A percentile compares a stretch with the other conserved stretches of the same genome.
phyloP scores from a whole-genome alignment of 2,329 filamentous ascomycete genomes.

The Thelonectria blattea region DNA sequence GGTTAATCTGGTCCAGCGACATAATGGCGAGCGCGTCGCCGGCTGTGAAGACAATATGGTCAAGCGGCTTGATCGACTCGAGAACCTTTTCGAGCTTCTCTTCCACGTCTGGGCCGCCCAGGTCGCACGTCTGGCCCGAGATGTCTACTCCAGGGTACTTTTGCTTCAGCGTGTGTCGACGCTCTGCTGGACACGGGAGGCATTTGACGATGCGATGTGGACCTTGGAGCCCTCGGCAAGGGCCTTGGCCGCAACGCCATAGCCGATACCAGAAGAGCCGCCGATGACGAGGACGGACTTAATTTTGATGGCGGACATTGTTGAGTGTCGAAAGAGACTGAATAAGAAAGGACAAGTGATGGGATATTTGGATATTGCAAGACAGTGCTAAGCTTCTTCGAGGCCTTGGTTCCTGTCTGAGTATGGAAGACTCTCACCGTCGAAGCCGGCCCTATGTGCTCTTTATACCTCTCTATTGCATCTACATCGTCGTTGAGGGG shows the following conservation, averaged over 20 bases:
- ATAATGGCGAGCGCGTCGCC: constrained; percentile 25
- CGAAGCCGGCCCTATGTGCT: no score
- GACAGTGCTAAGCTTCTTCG: no score
- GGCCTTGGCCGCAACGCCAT: constrained; percentile 30
- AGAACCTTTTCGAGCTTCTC: constrained; percentile 23
- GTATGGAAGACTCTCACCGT: no score
- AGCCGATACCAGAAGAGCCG: constrained; percentile 31
- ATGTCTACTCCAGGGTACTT: constrained; percentile 24
- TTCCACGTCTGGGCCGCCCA: constrained; percentile 23
- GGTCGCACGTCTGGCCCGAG: constrained; percentile 25
- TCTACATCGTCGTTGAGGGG: no score
- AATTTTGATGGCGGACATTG: background rate
- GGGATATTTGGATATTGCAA: no score
- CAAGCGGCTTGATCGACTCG: constrained; percentile 22
- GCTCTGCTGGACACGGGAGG: constrained; percentile 21
- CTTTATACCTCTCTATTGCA: no score
- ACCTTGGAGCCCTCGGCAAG: constrained; percentile 24
- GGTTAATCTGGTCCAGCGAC: constrained; percentile 21
- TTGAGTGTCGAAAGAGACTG: no score
- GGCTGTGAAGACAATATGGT: constrained; percentile 31
- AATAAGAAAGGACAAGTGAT: no score
- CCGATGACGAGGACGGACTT: constrained; percentile 31
- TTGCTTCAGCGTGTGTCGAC: constrained; percentile 21
- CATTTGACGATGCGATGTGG: constrained; percentile 25
- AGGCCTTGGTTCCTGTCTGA: no score